A percentile compares a stretch with the other conserved stretches of the same genome.
These are phyloP conservation scores for Calamus simplicifolius DNA, from an alignment of 176 grass and related monocot species.

Conservation along the genomic window DNA sequence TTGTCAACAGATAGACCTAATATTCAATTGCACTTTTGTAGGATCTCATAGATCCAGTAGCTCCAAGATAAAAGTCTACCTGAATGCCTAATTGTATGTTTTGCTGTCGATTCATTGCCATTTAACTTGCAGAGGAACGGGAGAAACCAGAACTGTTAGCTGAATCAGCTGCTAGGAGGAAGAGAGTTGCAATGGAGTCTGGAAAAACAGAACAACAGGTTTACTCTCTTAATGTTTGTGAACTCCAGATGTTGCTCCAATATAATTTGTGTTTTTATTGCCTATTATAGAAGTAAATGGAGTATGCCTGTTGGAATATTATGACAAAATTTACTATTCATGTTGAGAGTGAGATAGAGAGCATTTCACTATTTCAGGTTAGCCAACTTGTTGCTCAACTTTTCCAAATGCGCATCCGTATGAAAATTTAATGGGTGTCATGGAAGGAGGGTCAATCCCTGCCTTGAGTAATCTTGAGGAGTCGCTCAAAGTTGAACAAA, in stretches of 20 bases:
- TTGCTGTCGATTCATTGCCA: background rate
- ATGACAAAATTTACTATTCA: background rate
- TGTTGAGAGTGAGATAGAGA: background rate
- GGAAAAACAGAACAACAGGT: slow-evolving; percentile 93
- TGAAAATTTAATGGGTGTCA: slow-evolving; percentile 97
- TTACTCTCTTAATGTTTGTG: background rate
- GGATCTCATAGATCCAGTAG: no score
- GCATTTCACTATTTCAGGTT: slow-evolving; percentile 38
- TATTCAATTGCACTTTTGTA: no score
- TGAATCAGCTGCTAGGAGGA: slow-evolving; percentile 24
- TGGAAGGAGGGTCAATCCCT: slow-evolving; percentile 65
- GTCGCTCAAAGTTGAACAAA: slow-evolving; percentile 61
- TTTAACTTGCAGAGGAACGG: slow-evolving; percentile 54
- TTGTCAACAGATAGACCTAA: no score
- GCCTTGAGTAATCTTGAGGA: slow-evolving; percentile 66
- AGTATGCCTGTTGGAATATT: background rate
- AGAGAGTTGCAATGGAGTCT: slow-evolving; percentile 66
- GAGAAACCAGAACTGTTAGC: slow-evolving; percentile 71
- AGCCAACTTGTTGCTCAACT: slow-evolving; percentile 83
- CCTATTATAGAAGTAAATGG: background rate
- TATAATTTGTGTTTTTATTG: background rate
- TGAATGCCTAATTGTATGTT: background rate
- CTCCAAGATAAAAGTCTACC: no score
- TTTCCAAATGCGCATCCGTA: slow-evolving; percentile 76
- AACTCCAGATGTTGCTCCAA: background rate